Percentiles rank a stretch among this genome's conserved stretches.
These are phyloP conservation scores for Zymoseptoria brevis DNA, from an alignment of 2,329 filamentous ascomycete genomes.

Conservation along the genomic window DNA sequence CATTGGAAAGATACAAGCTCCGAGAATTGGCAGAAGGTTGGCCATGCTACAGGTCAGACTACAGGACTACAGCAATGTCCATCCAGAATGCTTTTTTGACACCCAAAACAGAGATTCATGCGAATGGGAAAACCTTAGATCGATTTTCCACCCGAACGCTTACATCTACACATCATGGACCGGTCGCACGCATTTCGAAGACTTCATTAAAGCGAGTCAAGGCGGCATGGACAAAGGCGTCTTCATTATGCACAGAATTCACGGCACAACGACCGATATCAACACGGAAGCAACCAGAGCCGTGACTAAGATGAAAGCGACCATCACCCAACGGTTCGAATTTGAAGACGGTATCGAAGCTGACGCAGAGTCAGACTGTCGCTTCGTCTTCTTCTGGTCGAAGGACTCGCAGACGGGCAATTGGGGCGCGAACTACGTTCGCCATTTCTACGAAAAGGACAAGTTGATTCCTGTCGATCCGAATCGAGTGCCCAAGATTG, in stretches of 20 bases:
- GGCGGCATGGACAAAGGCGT: constrained; percentile 37
- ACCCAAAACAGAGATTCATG: constrained; percentile 33
- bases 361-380: constrained; percentile 42
- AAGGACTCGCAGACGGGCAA: constrained; percentile 16
- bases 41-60: constrained; percentile 34
- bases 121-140: constrained; percentile 46
- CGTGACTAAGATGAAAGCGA: constrained; percentile 45
- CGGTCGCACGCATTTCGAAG: constrained; percentile 34
- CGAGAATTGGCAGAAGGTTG: constrained; percentile 45
- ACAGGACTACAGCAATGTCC: too few species aligned
- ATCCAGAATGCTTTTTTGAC: too few species aligned
- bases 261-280: constrained; percentile 39
- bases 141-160: constrained; percentile 44
- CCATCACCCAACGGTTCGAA: constrained; percentile 43
- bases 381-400: constrained; percentile 21
- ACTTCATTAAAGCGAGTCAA: constrained; percentile 36
- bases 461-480: constrained; percentile 43
- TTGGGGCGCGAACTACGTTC: constrained; percentile 41
- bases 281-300: constrained; percentile 33
- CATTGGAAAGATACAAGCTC: constrained; percentile 40
- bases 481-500: constrained; percentile 34
- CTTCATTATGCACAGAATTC: constrained; percentile 40
- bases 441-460: constrained; percentile 47
- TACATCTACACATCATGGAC: constrained; percentile 47
- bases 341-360: constrained; percentile 34